phyloP scores from a whole-genome alignment of 2,329 filamentous ascomycete genomes.

The Paradendryphiella salina region DNA sequence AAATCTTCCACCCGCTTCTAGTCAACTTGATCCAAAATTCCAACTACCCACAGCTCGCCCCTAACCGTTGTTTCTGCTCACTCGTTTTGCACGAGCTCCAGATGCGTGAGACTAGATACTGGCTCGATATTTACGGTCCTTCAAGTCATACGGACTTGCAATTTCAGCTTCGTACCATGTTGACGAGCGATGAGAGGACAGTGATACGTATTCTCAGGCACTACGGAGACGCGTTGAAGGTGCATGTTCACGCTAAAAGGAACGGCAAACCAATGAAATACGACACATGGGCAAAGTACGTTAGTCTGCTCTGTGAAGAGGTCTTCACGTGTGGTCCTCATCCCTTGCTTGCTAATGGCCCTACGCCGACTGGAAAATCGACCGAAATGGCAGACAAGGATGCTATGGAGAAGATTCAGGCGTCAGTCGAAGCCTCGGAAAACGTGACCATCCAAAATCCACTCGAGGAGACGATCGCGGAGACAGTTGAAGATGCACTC shows the following conservation, averaged over 20 bases:
- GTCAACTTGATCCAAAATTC: background rate
- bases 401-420: background rate
- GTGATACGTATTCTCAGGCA: background rate
- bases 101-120: background rate
- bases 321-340: background rate
- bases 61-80: constrained; percentile 5
- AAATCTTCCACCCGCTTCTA: background rate
- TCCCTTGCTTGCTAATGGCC: background rate
- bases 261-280: background rate
- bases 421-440: background rate
- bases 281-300: background rate
- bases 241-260: background rate
- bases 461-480: too few relatives aligned
- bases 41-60: background rate
- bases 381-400: too few relatives aligned
- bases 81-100: constrained; percentile 1
- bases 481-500: too few relatives aligned
- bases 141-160: background rate
- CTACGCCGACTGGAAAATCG: too few relatives aligned
- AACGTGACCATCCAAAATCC: too few relatives aligned
- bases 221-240: background rate
- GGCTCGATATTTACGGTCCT: background rate
- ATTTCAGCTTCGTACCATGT: background rate
- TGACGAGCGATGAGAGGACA: background rate
- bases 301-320: constrained; percentile 1